Conservation (phyloP, 306 rosid genomes). For the Lathyrus oleraceus region DNA sequence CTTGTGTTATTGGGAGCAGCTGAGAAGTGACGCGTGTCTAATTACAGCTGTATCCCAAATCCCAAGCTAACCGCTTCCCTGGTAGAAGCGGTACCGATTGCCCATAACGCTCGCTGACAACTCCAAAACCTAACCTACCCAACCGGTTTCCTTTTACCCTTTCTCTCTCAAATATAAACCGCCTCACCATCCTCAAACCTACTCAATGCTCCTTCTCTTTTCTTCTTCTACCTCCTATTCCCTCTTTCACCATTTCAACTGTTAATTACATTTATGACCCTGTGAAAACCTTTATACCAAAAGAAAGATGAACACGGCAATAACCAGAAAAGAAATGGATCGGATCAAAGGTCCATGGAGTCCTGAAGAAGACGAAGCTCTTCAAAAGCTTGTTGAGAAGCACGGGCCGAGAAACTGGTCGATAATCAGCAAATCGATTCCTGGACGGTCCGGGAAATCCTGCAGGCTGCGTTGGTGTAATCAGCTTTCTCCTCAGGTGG, state of each 20-base stretch:
- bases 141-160: constrained; percentile 58
- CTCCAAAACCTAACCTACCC: constrained; percentile 53
- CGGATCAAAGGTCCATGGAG: constrained; percentile 99
- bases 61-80: constrained; percentile 63
- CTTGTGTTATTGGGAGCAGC: constrained; percentile 45
- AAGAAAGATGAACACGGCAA: constrained; percentile 24
- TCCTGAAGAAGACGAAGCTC: constrained; percentile 89
- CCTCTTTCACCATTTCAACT: background rate
- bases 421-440: constrained; percentile 78
- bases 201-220: constrained; percentile 28
- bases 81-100: constrained; percentile 63
- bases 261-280: background rate
- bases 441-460: constrained; percentile 91
- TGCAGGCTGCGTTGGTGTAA: constrained; percentile 97
- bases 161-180: constrained; percentile 49
- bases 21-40: constrained; percentile 75
- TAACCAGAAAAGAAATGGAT: constrained; percentile 63
- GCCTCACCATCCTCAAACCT: background rate
- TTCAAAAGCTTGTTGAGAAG: constrained; percentile 71
- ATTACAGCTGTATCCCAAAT: constrained; percentile 91
- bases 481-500: constrained; percentile 95
- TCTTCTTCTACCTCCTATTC: background rate
- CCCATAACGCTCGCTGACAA: constrained; percentile 43
- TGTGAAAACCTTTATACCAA: background rate
- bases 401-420: constrained; percentile 97